These are phyloP conservation scores for Cladorrhinum sp. DNA, from an alignment of 2,329 filamentous ascomycete genomes.

Conservation along the genomic window DNA sequence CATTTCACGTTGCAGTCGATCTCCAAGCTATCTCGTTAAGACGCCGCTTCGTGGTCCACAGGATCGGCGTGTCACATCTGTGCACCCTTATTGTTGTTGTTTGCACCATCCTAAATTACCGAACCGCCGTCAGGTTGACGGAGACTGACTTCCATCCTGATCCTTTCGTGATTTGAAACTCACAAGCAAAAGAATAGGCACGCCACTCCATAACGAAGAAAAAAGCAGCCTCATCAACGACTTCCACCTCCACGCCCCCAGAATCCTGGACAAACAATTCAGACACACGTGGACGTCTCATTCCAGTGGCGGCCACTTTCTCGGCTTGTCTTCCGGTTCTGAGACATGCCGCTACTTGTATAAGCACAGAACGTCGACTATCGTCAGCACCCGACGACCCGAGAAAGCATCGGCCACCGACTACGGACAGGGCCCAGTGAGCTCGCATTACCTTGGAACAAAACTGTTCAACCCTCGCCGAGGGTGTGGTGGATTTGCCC, in stretches of 20 bases:
- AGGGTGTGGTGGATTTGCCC: too few species aligned
- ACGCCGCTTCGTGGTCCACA: conserved; percentile 1
- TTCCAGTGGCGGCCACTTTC: conserved; percentile 2
- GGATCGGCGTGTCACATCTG: conserved; percentile 4
- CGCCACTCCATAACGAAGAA: not conserved
- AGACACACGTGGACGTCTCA: not conserved
- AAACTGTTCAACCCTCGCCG: too few species aligned
- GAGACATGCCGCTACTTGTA: not conserved
- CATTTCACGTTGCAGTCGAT: not conserved
- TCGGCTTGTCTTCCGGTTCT: conserved; percentile 10
- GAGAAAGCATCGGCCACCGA: not conserved
- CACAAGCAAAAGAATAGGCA: not conserved
- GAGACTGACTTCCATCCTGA: not conserved
- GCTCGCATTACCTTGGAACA: not conserved
- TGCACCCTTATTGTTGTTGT: not conserved
- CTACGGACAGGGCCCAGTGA: not conserved
- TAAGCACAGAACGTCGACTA: not conserved
- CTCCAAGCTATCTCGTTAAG: not conserved
- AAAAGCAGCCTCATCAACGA: not conserved
- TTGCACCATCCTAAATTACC: conserved; percentile 3
- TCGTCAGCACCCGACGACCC: not conserved
- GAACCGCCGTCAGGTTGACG: conserved; percentile 1
- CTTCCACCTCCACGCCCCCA: not conserved
- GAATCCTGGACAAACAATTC: conserved; percentile 2
- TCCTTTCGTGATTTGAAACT: not conserved